A percentile compares a stretch with the other conserved stretches of the same genome.
Evolutionary conservation across 257 asterid species (phyloP).

Genomic region (Solanum commersonii): DNA sequence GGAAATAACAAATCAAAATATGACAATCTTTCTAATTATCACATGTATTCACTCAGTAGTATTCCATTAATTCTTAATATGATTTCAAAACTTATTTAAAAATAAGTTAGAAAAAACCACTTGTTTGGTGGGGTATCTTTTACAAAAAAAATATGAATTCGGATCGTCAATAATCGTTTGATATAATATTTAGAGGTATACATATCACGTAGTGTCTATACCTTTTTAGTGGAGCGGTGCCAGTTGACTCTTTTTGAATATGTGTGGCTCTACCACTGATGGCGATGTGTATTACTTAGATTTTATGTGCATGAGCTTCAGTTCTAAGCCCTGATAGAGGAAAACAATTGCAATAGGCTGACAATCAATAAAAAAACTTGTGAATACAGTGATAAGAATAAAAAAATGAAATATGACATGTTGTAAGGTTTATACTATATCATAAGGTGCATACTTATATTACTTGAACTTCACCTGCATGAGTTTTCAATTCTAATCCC

Average conservation of each 20-base stretch:
- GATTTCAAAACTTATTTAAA: not conserved
- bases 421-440: not conserved
- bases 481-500: not conserved
- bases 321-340: too few species aligned
- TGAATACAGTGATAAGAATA: not conserved
- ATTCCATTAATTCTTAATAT: too few species aligned
- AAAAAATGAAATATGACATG: too few species aligned
- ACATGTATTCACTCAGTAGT: not conserved
- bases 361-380: too few species aligned
- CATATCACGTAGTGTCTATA: not conserved
- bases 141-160: not conserved
- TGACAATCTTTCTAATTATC: not conserved
- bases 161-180: not conserved
- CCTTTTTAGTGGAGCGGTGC: not conserved
- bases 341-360: too few species aligned
- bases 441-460: not conserved
- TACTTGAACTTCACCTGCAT: not conserved
- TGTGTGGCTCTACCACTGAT: too few species aligned
- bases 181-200: too few species aligned
- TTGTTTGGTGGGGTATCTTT: not conserved
- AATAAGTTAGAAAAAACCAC: not conserved
- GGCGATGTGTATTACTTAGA: too few species aligned
- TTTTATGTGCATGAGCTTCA: too few species aligned
- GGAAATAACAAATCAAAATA: not conserved
- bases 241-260: too few species aligned